These are phyloP conservation scores for Podila epigama DNA, from an alignment of 192 early-diverging fungal species.

Conservation along the genomic window DNA sequence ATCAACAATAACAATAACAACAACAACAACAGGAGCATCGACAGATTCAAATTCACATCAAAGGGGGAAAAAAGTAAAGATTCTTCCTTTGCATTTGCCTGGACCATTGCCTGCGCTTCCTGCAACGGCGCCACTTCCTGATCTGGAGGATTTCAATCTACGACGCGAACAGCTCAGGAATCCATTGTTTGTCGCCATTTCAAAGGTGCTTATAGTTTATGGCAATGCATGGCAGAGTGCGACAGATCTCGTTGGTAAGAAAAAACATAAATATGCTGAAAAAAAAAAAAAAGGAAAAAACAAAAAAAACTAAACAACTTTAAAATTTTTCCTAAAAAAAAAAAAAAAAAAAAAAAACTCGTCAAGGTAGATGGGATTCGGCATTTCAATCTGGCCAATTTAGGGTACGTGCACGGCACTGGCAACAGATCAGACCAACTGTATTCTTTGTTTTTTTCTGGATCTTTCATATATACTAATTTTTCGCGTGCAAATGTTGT, in stretches of 20 bases:
- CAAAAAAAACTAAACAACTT: too few species aligned
- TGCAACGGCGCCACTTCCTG: slow-evolving; percentile 14
- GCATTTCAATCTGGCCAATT: slow-evolving; percentile 39
- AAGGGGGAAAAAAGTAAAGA: slow-evolving; percentile 10
- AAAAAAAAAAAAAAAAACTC: too few species aligned
- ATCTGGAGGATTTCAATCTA: slow-evolving; percentile 37
- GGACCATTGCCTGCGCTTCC: slow-evolving; percentile 28
- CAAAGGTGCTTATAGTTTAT: slow-evolving; percentile 34
- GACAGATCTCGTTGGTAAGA: slow-evolving; percentile 43
- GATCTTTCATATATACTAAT: background rate
- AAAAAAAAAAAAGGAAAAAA: too few species aligned
- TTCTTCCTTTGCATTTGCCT: slow-evolving; percentile 1
- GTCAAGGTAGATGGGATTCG: slow-evolving; percentile 49
- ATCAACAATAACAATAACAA: too few species aligned
- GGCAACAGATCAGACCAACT: background rate
- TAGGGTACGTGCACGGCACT: slow-evolving; percentile 23
- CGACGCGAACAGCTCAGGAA: slow-evolving; percentile 27
- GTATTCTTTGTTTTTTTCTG: background rate
- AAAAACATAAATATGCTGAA: too few species aligned
- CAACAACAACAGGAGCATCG: background rate
- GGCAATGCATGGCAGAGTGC: slow-evolving; percentile 48
- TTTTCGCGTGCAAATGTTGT: background rate
- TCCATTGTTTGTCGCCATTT: slow-evolving; percentile 40
- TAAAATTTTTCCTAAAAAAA: too few species aligned
- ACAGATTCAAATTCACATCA: background rate